These are phyloP conservation scores for Aspergillus sergii DNA, from an alignment of 2,329 filamentous ascomycete species.

Conservation along the genomic window DNA sequence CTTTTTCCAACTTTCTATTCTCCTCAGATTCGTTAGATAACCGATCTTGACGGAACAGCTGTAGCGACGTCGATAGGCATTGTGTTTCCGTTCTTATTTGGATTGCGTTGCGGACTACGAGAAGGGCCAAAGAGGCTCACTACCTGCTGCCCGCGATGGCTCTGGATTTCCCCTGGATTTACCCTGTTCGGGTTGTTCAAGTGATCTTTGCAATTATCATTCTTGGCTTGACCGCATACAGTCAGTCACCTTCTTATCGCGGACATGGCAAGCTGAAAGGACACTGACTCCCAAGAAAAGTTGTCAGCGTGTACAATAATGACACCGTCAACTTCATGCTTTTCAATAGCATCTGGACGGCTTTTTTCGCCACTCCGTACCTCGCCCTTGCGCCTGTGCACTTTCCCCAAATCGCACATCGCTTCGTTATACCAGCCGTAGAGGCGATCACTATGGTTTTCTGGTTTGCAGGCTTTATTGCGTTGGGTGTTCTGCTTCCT, in stretches of 20 bases:
- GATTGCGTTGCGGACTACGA: background rate
- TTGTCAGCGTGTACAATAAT: conserved; percentile 58
- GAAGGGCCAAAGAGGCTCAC: background rate
- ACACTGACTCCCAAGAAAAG: conserved; percentile 40
- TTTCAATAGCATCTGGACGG: conserved; percentile 76
- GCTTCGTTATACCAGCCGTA: conserved; percentile 65
- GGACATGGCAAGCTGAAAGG: background rate
- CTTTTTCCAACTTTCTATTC: background rate
- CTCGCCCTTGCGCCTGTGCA: conserved; percentile 69
- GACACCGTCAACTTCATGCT: conserved; percentile 73
- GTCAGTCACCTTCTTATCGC: conserved; percentile 50
- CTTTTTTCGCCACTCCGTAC: conserved; percentile 69
- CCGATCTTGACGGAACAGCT: background rate
- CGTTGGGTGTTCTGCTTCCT: conserved; percentile 68
- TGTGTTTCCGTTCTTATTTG: background rate
- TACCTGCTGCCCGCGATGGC: conserved; percentile 9
- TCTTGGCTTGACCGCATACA: conserved; percentile 73
- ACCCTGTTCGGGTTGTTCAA: conserved; percentile 67
- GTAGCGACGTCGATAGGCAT: background rate
- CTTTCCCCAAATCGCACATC: conserved; percentile 63
- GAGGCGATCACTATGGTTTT: conserved; percentile 78
- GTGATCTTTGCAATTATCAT: conserved; percentile 71
- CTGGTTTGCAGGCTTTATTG: conserved; percentile 87
- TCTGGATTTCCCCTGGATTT: conserved; percentile 28
- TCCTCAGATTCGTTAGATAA: background rate